phyloP scores from a whole-genome alignment of 2,329 filamentous ascomycete species.

The Aspergillus brasiliensis region DNA sequence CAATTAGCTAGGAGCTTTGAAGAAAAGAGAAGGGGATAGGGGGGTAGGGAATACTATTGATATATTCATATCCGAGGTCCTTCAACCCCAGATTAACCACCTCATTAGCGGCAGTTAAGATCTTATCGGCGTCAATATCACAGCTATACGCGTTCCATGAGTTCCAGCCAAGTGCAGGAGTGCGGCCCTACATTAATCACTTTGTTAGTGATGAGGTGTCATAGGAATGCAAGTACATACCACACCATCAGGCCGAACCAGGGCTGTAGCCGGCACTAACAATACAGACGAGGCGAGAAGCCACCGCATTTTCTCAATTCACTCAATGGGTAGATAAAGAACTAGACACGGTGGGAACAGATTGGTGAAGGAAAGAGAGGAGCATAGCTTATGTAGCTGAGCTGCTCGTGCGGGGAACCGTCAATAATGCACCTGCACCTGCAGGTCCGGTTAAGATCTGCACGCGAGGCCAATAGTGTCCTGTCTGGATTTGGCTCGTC shows the following conservation, averaged over 20 bases:
- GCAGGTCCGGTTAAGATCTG: neutral
- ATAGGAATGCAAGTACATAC: slow-evolving; percentile 18
- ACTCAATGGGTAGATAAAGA: neutral
- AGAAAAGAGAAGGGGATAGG: neutral
- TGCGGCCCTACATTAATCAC: slow-evolving; percentile 21
- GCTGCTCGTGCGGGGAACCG: neutral
- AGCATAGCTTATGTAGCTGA: neutral
- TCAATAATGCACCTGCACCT: neutral
- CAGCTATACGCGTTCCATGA: slow-evolving; percentile 53
- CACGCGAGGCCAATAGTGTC: neutral
- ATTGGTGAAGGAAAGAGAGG: too few species aligned
- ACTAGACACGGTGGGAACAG: neutral
- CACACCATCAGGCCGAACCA: slow-evolving; percentile 31
- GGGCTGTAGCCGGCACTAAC: slow-evolving; percentile 22
- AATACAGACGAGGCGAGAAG: neutral
- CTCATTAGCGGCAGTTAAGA: slow-evolving; percentile 50
- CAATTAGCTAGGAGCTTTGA: neutral
- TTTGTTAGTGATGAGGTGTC: neutral
- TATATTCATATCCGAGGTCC: slow-evolving; percentile 54
- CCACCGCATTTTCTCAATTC: neutral
- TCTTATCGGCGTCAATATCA: slow-evolving; percentile 49
- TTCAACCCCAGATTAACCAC: slow-evolving; percentile 51
- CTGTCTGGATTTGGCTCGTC: neutral
- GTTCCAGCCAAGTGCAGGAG: slow-evolving; percentile 47
- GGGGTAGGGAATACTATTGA: slow-evolving; percentile 32